Conservation (phyloP, 352 stramenopile genomes). For the Saprolegnia parasitica region DNA sequence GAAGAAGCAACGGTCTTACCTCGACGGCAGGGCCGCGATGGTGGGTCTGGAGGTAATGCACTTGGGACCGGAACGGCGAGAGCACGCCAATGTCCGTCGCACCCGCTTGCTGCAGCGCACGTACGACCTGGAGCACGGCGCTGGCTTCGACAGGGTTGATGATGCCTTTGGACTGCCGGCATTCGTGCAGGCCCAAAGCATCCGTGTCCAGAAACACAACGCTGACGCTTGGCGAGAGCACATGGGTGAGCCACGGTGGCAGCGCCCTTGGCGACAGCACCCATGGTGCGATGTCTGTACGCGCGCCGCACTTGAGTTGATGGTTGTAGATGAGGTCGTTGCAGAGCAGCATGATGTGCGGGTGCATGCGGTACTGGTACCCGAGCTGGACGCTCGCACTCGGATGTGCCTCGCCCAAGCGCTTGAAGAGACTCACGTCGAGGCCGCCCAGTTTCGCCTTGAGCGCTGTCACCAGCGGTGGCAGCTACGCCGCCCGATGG, state of each 20-base stretch:
- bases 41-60: slow-evolving; percentile 40
- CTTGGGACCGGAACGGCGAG: slow-evolving; percentile 91
- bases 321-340: slow-evolving; percentile 93
- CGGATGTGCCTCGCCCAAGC: slow-evolving; percentile 89
- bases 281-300: slow-evolving; percentile 40
- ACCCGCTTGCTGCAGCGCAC: slow-evolving; percentile 31
- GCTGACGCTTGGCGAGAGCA: slow-evolving; percentile 32
- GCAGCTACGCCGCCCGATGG: slow-evolving; percentile 51
- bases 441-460: slow-evolving; percentile 83
- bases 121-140: slow-evolving; percentile 57
- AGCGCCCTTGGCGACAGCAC: slow-evolving; percentile 40
- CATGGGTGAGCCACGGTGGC: slow-evolving; percentile 31
- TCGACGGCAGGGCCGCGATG: not conserved
- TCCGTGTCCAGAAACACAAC: slow-evolving; percentile 89
- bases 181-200: slow-evolving; percentile 30
- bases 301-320: slow-evolving; percentile 88
- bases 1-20: not conserved
- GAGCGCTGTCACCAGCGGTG: slow-evolving; percentile 90
- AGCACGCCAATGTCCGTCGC: slow-evolving; percentile 85
- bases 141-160: slow-evolving; percentile 79
- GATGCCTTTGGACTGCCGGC: slow-evolving; percentile 33
- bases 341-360: slow-evolving; percentile 92
- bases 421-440: slow-evolving; percentile 87
- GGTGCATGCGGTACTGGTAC: slow-evolving; percentile 99
- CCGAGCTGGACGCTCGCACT: slow-evolving; percentile 89